Conservation (phyloP, 2,329 filamentous ascomycete genomes). For the Trichoderma sp. region DNA sequence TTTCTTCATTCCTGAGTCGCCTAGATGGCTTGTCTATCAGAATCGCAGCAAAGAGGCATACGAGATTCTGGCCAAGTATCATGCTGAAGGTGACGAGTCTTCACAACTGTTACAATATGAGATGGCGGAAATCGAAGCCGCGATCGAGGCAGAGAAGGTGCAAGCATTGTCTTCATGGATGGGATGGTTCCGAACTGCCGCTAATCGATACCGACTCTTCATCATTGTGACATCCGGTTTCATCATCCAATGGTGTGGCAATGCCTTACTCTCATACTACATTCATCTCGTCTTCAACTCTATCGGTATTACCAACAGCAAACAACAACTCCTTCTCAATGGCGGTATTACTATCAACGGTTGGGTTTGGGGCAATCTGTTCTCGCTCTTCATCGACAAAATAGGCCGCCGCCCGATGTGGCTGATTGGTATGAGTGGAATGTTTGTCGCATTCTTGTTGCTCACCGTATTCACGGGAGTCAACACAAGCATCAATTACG, state of each 20-base stretch:
- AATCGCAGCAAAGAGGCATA: constrained; percentile 35
- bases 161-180: constrained; percentile 12
- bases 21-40: constrained; percentile 32
- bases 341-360: neutral
- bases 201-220: constrained; percentile 12
- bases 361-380: neutral
- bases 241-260: neutral
- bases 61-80: constrained; percentile 39
- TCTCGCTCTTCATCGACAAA: neutral
- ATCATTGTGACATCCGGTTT: constrained; percentile 17
- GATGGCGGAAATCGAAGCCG: constrained; percentile 41
- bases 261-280: neutral
- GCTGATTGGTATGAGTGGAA: constrained; percentile 19
- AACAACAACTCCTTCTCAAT: neutral
- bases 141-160: constrained; percentile 28
- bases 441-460: constrained; percentile 13
- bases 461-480: constrained; percentile 13
- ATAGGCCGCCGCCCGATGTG: constrained; percentile 13
- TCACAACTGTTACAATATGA: constrained; percentile 23
- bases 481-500: constrained; percentile 10
- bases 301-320: neutral
- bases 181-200: constrained; percentile 7
- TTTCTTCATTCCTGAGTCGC: constrained; percentile 38
- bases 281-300: neutral
- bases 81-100: constrained; percentile 30